These are phyloP conservation scores for Entophlyctis luteolus DNA, from an alignment of 192 early-diverging fungal genomes.

Conservation along the genomic window DNA sequence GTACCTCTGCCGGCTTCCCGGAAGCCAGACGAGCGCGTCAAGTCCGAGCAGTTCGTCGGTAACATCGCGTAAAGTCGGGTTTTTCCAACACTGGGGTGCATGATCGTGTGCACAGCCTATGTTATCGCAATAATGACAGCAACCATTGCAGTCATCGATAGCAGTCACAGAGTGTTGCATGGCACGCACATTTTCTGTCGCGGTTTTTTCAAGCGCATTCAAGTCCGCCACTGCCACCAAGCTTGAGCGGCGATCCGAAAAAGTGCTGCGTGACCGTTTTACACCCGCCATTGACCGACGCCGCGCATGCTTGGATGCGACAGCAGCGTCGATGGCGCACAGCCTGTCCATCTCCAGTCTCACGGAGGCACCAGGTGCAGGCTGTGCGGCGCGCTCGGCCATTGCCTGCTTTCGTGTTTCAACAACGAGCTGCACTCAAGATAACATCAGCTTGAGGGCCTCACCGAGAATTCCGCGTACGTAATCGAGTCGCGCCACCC, in stretches of 20 bases:
- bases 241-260: not conserved
- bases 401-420: not conserved
- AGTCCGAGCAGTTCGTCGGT: not conserved
- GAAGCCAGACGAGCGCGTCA: not conserved
- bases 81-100: not conserved
- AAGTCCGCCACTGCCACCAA: not conserved
- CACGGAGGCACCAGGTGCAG: not conserved
- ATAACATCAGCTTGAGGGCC: not conserved
- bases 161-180: not conserved
- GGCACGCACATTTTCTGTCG: not conserved
- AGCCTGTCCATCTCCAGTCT: not conserved
- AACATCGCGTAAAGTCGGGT: not conserved
- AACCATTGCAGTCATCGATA: not conserved
- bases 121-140: not conserved
- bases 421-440: not conserved
- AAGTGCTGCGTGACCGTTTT: not conserved
- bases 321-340: not conserved
- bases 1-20: not conserved
- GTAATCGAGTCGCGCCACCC: constrained; percentile 9
- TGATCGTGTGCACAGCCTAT: not conserved
- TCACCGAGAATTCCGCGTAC: constrained; percentile 1
- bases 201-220: not conserved
- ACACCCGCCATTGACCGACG: not conserved
- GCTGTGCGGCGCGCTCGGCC: not conserved
- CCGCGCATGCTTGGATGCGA: not conserved